Conservation (phyloP, 2,329 filamentous ascomycete species). For the Talaromyces sp. region DNA sequence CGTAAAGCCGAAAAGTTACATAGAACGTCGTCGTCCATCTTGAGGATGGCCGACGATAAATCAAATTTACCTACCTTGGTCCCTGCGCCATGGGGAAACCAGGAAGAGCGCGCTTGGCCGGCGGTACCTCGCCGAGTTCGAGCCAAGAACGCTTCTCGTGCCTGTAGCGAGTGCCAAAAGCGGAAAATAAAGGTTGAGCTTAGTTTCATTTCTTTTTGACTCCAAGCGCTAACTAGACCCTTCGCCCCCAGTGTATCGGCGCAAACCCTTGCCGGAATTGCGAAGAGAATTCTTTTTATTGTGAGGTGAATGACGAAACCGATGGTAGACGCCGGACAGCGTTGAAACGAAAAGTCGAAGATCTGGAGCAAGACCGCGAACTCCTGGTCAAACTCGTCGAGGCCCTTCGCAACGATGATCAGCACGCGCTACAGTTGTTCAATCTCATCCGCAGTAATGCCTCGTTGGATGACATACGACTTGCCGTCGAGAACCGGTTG, state of each 20-base stretch:
- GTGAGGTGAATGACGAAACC: constrained; percentile 12
- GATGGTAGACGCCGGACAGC: constrained; percentile 10
- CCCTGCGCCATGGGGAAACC: constrained; percentile 3
- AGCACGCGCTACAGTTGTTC: constrained; percentile 16
- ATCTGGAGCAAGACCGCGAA: constrained; percentile 11
- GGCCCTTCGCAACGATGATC: constrained; percentile 9
- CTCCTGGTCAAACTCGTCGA: constrained; percentile 7
- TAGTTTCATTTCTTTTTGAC: not conserved
- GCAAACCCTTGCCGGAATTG: constrained; percentile 12
- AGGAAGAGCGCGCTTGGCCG: constrained; percentile 5
- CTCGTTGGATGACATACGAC: constrained; percentile 19
- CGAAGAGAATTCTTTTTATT: constrained; percentile 11
- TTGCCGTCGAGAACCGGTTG: constrained; percentile 9
- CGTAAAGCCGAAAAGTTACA: not conserved
- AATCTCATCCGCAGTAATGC: constrained; percentile 21
- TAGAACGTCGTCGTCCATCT: not conserved
- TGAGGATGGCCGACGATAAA: constrained; percentile 7
- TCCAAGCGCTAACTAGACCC: not conserved
- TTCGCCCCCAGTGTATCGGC: constrained; percentile 4
- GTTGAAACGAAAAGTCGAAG: constrained; percentile 12
- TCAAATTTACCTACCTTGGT: constrained; percentile 9
- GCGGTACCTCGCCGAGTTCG: constrained; percentile 7
- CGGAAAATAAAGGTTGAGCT: constrained; percentile 13
- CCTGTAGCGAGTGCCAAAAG: constrained; percentile 13
- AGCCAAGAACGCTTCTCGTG: constrained; percentile 11